A percentile compares a stretch with the other conserved stretches of the same genome.
Conservation (phyloP, 805 yeast species). For the Groenewaldozyma tartarivorans region DNA sequence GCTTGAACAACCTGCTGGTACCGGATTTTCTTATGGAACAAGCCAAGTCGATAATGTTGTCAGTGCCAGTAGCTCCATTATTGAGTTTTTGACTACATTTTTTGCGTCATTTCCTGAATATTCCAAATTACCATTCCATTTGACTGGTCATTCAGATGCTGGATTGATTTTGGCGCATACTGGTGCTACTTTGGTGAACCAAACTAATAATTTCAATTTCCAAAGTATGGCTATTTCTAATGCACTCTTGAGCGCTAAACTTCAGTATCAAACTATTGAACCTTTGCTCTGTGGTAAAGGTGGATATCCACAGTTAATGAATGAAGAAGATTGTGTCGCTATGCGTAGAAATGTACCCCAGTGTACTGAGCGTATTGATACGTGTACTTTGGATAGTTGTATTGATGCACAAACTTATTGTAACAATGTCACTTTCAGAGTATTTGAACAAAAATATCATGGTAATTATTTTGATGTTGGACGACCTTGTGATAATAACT, state of each 20-base stretch:
- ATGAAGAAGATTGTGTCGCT: slow-evolving; percentile 54
- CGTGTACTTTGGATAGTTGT: slow-evolving; percentile 67
- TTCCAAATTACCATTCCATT: slow-evolving; percentile 52
- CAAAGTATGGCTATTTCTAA: slow-evolving; percentile 82
- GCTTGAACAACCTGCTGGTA: slow-evolving; percentile 90
- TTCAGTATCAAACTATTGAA: slow-evolving; percentile 67
- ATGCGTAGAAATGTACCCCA: slow-evolving; percentile 57
- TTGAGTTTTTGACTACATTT: slow-evolving; percentile 72
- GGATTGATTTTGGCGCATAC: slow-evolving; percentile 87
- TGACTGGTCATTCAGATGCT: slow-evolving; percentile 89
- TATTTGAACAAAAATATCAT: slow-evolving; percentile 43
- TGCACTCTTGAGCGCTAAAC: slow-evolving; percentile 78
- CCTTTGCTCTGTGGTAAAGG: slow-evolving; percentile 93
- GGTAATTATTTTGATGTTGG: slow-evolving; percentile 65
- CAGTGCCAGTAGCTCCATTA: slow-evolving; percentile 82
- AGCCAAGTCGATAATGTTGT: slow-evolving; percentile 55
- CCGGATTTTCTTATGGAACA: slow-evolving; percentile 77
- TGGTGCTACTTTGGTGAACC: slow-evolving; percentile 44
- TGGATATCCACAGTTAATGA: slow-evolving; percentile 59
- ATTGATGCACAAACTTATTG: slow-evolving; percentile 81
- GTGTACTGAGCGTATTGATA: slow-evolving; percentile 51
- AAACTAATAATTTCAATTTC: slow-evolving; percentile 45
- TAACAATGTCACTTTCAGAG: slow-evolving; percentile 49
- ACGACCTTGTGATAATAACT: slow-evolving; percentile 29
- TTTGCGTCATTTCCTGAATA: slow-evolving; percentile 76